These are phyloP conservation scores for Akanthomyces uredinophilus DNA, from an alignment of 2,329 filamentous ascomycete genomes.

Conservation along the genomic window DNA sequence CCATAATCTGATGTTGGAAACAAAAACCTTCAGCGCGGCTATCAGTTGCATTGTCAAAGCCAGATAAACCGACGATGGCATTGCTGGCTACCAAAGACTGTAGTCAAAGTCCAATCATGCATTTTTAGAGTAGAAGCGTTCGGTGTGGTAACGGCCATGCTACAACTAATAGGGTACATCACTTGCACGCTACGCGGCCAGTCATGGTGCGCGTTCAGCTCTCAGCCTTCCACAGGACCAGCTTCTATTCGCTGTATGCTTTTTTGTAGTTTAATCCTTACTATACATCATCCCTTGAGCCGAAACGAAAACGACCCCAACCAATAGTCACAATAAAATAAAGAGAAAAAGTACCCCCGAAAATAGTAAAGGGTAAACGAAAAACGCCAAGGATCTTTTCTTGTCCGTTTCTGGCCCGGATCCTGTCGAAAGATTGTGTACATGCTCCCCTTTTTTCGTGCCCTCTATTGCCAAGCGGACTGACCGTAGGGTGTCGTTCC, in stretches of 20 bases:
- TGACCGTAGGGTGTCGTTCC: slow-evolving; percentile 41
- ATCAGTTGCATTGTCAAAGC: too few species aligned
- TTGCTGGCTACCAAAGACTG: not conserved
- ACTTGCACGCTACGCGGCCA: too few species aligned
- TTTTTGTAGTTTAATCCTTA: not conserved
- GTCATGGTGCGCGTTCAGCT: not conserved
- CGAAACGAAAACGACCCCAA: not conserved
- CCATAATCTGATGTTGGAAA: not conserved
- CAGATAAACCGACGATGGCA: too few species aligned
- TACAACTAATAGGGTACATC: too few species aligned
- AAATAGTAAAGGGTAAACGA: not conserved
- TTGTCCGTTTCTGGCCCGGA: not conserved
- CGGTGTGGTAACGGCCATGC: too few species aligned
- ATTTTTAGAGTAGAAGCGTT: too few species aligned
- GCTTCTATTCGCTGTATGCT: slow-evolving; percentile 6
- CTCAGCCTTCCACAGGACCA: not conserved
- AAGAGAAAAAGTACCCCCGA: slow-evolving; percentile 3
- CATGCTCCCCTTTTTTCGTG: not conserved
- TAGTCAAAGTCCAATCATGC: too few species aligned
- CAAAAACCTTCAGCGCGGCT: not conserved
- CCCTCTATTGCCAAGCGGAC: slow-evolving; percentile 42
- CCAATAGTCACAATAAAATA: not conserved
- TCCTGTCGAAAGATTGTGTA: not conserved
- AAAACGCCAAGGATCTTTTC: not conserved
- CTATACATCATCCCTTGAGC: slow-evolving; percentile 4